These are phyloP conservation scores for Penstemon barbatus DNA, from an alignment of 257 asterid genomes.

Conservation along the genomic window DNA sequence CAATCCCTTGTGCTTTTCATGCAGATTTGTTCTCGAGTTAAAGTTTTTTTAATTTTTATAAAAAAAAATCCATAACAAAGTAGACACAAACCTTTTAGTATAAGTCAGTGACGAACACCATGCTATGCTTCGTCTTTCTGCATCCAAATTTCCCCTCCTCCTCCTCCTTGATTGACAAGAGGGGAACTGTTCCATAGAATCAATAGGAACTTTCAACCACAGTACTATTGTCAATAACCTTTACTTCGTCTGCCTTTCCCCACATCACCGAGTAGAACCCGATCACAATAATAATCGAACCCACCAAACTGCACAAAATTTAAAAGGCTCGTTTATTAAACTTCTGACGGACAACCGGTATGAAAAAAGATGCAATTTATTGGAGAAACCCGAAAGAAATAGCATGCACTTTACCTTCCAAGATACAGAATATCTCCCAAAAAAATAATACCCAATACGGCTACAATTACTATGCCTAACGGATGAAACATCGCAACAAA, in stretches of 20 bases:
- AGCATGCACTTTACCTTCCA: conserved; percentile 56
- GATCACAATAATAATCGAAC: conserved; percentile 64
- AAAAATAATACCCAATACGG: conserved; percentile 55
- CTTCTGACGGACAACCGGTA: not conserved
- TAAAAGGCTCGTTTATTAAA: conserved; percentile 1
- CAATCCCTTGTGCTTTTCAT: not conserved
- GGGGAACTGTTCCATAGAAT: conserved; percentile 30
- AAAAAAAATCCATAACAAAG: conserved; percentile 6
- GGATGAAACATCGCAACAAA: conserved; percentile 88
- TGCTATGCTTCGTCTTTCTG: not conserved
- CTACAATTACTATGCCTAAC: conserved; percentile 67
- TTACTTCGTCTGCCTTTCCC: conserved; percentile 74
- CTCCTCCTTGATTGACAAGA: conserved; percentile 34
- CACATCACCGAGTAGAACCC: conserved; percentile 96
- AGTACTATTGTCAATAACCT: conserved; percentile 30
- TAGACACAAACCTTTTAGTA: conserved; percentile 30
- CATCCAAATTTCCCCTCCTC: conserved; percentile 30
- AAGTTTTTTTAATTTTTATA: too few relatives aligned
- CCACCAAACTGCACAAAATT: conserved; percentile 58
- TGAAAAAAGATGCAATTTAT: too few relatives aligned
- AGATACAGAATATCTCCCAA: conserved; percentile 66
- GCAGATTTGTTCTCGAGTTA: not conserved
- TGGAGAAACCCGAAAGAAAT: conserved; percentile 15
- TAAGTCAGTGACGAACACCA: conserved; percentile 3
- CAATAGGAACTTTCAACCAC: too few relatives aligned